Base-by-base conservation (phyloP, 306 rosid species). In the Quercus robur region DNA sequence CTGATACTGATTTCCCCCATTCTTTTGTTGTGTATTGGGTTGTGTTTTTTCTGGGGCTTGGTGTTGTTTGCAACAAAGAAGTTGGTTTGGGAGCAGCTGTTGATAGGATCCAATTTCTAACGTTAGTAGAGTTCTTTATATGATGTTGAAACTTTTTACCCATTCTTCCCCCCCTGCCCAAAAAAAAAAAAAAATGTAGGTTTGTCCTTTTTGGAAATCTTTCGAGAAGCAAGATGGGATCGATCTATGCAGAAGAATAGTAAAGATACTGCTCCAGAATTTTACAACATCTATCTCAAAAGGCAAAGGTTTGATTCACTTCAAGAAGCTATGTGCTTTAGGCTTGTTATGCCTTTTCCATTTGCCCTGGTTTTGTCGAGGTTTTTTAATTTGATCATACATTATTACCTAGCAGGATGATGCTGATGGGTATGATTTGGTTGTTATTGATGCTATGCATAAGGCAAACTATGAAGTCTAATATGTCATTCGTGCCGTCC, bases 381-480 rank as follows among this genome's bases (percentile, higher is more conserved):
- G 46, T 26, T 67, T 20, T 46, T 46, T 64, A 61, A 58, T 63
- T 71, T 81, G 21, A 57, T 59, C 23, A 26, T 58, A 33, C 5
- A 19, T 74, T 74, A 13, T 76, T 70, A 73, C 78, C 69, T 86
- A 83, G 75, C 84, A 96, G 98, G 99, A 97, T 76, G 99, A 93
- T 72, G 98, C 94, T 38, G 94, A 96, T 82, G 98, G 99, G 56
- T 96, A 96, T 79, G 99, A 96, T 84, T 83, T 93, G 61, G 97
- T 93, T 55, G 99, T 96, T 9, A 98, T 96, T 73, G 99, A 96
- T 81, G 99, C 99, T 75, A 96, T 96, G 99, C 98, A 93, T 78
- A 96, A 93, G 86, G 99, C 98, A 55, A 95, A 95, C 87, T 95
- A 91, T 75, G 99, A 10, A 95, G 99, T 79, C 94, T 97, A 82